Conservation (phyloP, 768 basidiomycete species). For the Mycena crocata region DNA sequence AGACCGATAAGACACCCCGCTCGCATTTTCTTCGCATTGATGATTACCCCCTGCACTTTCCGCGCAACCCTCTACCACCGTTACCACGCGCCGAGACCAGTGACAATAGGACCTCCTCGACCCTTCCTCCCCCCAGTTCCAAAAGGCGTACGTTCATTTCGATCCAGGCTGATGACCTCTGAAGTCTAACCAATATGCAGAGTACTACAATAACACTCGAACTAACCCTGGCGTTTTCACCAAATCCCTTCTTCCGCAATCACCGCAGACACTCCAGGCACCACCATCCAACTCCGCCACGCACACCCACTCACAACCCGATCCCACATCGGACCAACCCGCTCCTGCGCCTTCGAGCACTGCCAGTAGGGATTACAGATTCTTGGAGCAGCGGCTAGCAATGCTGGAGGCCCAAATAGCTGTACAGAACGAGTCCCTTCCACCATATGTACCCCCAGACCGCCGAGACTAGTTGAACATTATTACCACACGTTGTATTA, state of each 20-base stretch:
- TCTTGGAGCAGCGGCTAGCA: conserved; percentile 23
- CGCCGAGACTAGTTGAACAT: no score
- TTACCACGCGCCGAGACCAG: not conserved
- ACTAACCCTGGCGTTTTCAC: no score
- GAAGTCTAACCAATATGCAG: not conserved
- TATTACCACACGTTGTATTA: no score
- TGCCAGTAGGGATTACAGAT: not conserved
- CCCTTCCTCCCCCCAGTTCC: not conserved
- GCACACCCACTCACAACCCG: not conserved
- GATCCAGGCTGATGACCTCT: not conserved
- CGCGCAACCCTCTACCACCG: no score
- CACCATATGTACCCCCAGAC: conserved; percentile 25
- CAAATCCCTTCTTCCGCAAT: not conserved
- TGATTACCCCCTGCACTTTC: conserved; percentile 13
- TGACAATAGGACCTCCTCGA: not conserved
- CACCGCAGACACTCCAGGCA: not conserved
- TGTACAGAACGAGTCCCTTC: conserved; percentile 9
- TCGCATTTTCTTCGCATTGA: conserved; percentile 22
- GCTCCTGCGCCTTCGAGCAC: not conserved
- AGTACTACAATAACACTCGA: not conserved
- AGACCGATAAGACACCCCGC: conserved; percentile 6
- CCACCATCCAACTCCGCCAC: not conserved
- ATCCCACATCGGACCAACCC: not conserved
- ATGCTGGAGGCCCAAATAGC: conserved; percentile 23
- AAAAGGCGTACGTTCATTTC: not conserved